Percentiles rank a stretch among this genome's conserved stretches.
These are phyloP conservation scores for Arxiozyma bovina DNA, from an alignment of 1,139 yeast species.

Conservation along the genomic window DNA sequence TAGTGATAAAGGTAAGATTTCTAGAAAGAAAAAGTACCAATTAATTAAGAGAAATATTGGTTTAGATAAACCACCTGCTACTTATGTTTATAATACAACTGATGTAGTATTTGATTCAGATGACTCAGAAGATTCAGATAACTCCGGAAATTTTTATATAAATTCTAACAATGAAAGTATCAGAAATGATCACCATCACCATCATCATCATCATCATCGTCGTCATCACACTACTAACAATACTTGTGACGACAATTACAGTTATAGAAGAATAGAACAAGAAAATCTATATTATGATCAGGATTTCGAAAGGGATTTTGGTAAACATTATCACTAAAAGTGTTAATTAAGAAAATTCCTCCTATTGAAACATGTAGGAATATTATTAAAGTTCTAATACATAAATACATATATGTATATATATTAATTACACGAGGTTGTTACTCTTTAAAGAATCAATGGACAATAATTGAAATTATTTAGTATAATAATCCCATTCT, in stretches of 20 bases:
- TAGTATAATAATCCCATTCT: slow-evolving; percentile 20
- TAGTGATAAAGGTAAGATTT: slow-evolving; percentile 8
- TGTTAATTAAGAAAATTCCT: not conserved
- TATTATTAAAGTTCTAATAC: slow-evolving; percentile 1
- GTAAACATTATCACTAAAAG: not conserved
- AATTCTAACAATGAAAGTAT: not conserved
- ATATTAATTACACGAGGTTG: not conserved
- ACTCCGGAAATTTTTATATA: not conserved
- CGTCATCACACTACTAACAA: too few species aligned
- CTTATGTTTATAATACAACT: slow-evolving; percentile 50
- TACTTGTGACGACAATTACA: not conserved
- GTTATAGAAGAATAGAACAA: not conserved
- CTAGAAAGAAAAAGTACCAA: slow-evolving; percentile 13
- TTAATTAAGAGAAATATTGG: slow-evolving; percentile 25
- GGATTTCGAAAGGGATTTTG: slow-evolving; percentile 2
- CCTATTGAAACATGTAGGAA: not conserved
- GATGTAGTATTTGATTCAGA: slow-evolving; percentile 43
- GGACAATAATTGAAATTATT: not conserved
- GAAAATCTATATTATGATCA: not conserved
- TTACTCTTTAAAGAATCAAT: not conserved
- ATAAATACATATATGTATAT: not conserved
- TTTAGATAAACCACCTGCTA: slow-evolving; percentile 29
- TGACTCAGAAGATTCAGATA: slow-evolving; percentile 4
- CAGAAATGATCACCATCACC: not conserved
- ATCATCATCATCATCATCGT: too few species aligned